Evolutionary conservation across 768 basidiomycete species (phyloP).

Genomic region (Boletus edulis): DNA sequence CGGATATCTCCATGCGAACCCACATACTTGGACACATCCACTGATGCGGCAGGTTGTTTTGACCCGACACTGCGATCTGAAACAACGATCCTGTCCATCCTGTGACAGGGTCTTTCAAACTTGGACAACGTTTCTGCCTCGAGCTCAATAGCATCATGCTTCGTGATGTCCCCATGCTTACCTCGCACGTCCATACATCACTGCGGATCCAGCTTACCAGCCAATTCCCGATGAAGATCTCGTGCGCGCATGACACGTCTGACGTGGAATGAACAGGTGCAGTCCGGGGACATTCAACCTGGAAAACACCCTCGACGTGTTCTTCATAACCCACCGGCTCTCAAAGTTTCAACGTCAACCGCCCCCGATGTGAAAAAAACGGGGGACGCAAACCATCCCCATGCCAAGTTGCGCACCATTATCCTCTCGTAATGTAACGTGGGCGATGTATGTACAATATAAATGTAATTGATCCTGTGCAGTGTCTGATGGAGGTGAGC

Average conservation of each 20-base stretch:
- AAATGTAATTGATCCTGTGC: constrained; percentile 24
- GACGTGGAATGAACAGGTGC: constrained; percentile 2
- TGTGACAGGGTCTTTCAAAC: constrained; percentile 21
- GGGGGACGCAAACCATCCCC: constrained; percentile 12
- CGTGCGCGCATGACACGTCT: constrained; percentile 5
- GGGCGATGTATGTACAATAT: constrained; percentile 25
- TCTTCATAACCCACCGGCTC: constrained; percentile 20
- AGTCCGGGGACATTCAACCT: constrained; percentile 10
- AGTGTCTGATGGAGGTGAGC: constrained; percentile 6
- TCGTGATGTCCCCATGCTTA: constrained; percentile 11
- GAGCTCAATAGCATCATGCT: constrained; percentile 12
- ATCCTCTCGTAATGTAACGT: constrained; percentile 22
- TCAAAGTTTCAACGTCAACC: background rate
- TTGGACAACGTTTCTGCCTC: constrained; percentile 28
- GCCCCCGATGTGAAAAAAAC: constrained; percentile 10
- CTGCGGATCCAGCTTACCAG: constrained; percentile 20
- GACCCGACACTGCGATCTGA: constrained; percentile 6
- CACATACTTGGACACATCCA: background rate
- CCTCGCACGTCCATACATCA: constrained; percentile 19
- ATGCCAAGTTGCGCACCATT: constrained; percentile 1
- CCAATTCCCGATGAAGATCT: constrained; percentile 27
- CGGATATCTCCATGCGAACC: background rate
- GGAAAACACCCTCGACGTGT: constrained; percentile 17
- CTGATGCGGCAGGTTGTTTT: background rate
- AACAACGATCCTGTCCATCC: background rate